Conservation (phyloP, 2,329 filamentous ascomycete genomes). For the Colletotrichum plurivorum region DNA sequence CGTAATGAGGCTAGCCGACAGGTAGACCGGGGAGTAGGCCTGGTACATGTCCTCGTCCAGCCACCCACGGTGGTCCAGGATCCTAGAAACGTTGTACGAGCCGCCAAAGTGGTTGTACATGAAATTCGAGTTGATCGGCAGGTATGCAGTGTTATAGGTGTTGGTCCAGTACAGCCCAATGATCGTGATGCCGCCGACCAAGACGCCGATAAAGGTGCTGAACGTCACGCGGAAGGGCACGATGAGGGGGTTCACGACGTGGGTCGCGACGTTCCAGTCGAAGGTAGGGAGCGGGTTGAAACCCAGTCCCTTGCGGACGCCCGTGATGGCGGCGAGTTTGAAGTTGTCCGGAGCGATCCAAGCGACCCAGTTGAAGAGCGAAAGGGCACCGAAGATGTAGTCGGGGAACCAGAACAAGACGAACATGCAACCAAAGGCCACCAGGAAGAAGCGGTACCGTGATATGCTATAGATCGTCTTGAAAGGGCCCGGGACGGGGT, state of each 20-base stretch:
- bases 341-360: constrained; percentile 62
- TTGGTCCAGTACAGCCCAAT: constrained; percentile 51
- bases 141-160: constrained; percentile 52
- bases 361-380: constrained; percentile 64
- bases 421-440: constrained; percentile 61
- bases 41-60: constrained; percentile 55
- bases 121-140: constrained; percentile 58
- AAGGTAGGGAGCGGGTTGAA: constrained; percentile 55
- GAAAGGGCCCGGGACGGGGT: constrained; percentile 48
- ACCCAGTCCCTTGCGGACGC: constrained; percentile 54
- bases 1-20: constrained; percentile 53
- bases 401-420: constrained; percentile 67
- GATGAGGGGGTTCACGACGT: constrained; percentile 49
- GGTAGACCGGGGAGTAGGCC: constrained; percentile 58
- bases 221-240: constrained; percentile 48
- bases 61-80: constrained; percentile 50
- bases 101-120: constrained; percentile 56
- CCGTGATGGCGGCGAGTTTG: constrained; percentile 51
- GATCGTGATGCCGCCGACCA: constrained; percentile 48
- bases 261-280: constrained; percentile 56
- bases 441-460: constrained; percentile 59
- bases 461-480: constrained; percentile 51
- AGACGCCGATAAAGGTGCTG: constrained; percentile 50
- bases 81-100: constrained; percentile 53
- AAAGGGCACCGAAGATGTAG: constrained; percentile 62